A percentile compares a stretch with the other conserved stretches of the same genome.
These are phyloP conservation scores for Nitzschia sp. DNA, from an alignment of 108 stramenopile genomes.

Conservation along the genomic window DNA sequence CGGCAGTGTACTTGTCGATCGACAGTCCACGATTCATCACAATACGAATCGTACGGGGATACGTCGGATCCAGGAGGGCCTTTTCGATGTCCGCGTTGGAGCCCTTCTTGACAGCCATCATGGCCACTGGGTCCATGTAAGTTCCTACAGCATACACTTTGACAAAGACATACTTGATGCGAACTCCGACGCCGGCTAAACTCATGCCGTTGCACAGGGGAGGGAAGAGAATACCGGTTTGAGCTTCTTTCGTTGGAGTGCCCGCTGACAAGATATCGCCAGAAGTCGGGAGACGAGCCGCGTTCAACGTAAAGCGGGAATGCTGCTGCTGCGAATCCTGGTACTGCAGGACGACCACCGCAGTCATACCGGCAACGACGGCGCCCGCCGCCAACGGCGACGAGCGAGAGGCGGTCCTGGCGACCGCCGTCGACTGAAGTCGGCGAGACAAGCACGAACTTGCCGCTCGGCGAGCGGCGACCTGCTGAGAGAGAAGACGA, in stretches of 20 bases:
- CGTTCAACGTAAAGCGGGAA: not conserved
- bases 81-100: slow-evolving; percentile 51
- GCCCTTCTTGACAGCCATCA: slow-evolving; percentile 66
- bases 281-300: slow-evolving; percentile 34
- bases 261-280: slow-evolving; percentile 62
- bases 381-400: not conserved
- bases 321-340: slow-evolving; percentile 5
- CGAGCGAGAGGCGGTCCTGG: not conserved
- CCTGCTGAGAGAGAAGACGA: not conserved
- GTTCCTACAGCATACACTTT: slow-evolving; percentile 91
- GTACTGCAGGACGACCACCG: slow-evolving; percentile 1
- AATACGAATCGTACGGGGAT: slow-evolving; percentile 85
- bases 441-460: not conserved
- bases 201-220: slow-evolving; percentile 72
- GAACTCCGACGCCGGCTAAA: slow-evolving; percentile 79
- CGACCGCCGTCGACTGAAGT: not conserved
- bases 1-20: slow-evolving; percentile 85
- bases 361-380: not conserved
- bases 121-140: slow-evolving; percentile 79
- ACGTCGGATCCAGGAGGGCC: slow-evolving; percentile 75
- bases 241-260: slow-evolving; percentile 62
- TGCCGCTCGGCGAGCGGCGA: not conserved
- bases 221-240: slow-evolving; percentile 84
- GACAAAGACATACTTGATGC: slow-evolving; percentile 87
- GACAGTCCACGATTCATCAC: slow-evolving; percentile 84